Base-by-base conservation (phyloP, 495 filamentous ascomycete genomes). In the Haplographium delicatum region DNA sequence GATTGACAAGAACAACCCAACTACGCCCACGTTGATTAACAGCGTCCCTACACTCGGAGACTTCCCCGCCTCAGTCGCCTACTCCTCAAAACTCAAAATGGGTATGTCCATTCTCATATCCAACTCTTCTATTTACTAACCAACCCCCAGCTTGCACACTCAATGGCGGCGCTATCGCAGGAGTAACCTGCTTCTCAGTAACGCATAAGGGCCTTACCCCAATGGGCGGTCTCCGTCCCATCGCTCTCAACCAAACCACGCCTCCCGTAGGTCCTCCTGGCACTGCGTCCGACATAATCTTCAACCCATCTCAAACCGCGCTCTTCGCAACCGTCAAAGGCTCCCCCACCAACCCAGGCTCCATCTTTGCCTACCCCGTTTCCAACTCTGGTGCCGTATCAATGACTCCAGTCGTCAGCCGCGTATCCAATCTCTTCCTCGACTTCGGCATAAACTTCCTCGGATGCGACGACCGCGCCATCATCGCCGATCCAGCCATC, bases 31-130 rank as follows among this genome's bases (percentile, higher is more conserved):
- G 11, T 58, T 67, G n/a, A 25, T 61, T 19, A 52, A 56, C 41
- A 50, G 60, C 13, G 54, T 47, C 10, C 40, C 56, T 15, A 61
- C 61, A 10, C 49, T 62, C 1, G 63, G 65, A 15, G 48, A 63
- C 22, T 64, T 65, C 51, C 63, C 65, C 2, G 34, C 42, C n/a
- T 54, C 62, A 1, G 53, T 67, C 2, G 59, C 63, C n/a, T 65
- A 64, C 47, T 64, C 61, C 5, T 43, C 56, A 2, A 31, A 45
- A 13, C 45, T 51, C 19, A 59, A 48, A 25, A 54, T 37, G 13
- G 56, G 56, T 59, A 50, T 15, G 24, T 31, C 27, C 27, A 1
- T 38, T 13, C 26, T 27, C n/a, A 24, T 38, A 26, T 24, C 27
- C 40, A 15, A 28, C 15, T 6, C 20, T 23, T 26, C 25, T 26